Evolutionary conservation across 2,329 filamentous ascomycete genomes (phyloP).

Genomic region (Stemphylium beticola): DNA sequence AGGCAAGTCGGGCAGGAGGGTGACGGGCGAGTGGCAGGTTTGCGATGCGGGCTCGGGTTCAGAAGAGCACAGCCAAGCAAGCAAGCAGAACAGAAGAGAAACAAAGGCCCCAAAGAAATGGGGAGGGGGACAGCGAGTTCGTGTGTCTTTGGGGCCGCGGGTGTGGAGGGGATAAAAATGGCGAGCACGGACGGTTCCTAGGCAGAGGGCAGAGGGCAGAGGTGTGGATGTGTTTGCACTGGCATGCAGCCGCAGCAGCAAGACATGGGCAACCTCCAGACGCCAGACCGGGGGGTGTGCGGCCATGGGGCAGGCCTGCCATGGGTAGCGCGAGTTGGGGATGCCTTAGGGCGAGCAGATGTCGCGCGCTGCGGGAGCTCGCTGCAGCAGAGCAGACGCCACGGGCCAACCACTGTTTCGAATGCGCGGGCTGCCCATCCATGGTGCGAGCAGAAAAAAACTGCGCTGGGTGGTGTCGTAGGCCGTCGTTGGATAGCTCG

Average conservation of each 20-base stretch:
- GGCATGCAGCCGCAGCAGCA: neutral
- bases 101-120: neutral
- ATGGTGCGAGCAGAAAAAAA: neutral
- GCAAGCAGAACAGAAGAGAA: neutral
- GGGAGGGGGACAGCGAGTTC: neutral
- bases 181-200: conserved; percentile 22
- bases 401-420: conserved; percentile 32
- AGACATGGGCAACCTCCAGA: conserved; percentile 8
- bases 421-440: conserved; percentile 15
- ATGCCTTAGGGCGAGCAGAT: conserved; percentile 27
- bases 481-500: too few species aligned
- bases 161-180: conserved; percentile 33
- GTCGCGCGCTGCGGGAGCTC: conserved; percentile 10
- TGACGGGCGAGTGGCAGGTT: neutral
- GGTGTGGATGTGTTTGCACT: conserved; percentile 1
- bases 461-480: too few species aligned
- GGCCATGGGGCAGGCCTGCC: conserved; percentile 5
- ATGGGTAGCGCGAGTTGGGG: conserved; percentile 7
- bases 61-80: conserved; percentile 4
- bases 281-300: conserved; percentile 22
- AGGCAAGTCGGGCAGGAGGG: neutral
- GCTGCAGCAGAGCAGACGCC: conserved; percentile 23
- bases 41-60: conserved; percentile 6
- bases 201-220: conserved; percentile 8
- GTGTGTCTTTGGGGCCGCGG: conserved; percentile 15